Conservation (phyloP, 2,329 filamentous ascomycete genomes). For the Stagonosporopsis tanaceti region DNA sequence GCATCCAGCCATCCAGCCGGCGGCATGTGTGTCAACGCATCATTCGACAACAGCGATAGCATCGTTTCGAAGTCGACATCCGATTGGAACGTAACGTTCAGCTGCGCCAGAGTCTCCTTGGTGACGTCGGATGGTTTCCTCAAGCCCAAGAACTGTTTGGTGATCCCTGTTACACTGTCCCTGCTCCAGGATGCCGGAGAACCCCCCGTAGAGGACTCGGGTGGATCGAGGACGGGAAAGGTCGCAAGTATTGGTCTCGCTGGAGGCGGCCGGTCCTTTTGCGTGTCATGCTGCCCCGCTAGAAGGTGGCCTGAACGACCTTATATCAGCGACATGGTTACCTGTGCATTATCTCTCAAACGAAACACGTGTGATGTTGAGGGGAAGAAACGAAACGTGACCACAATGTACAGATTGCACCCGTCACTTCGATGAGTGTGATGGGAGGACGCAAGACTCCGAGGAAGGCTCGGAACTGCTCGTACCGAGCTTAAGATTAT, state of each 20-base stretch:
- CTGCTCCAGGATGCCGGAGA: slow-evolving; percentile 45
- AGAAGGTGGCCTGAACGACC: slow-evolving; percentile 45
- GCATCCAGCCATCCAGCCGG: slow-evolving; percentile 45
- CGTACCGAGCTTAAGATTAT: neutral
- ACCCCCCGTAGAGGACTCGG: slow-evolving; percentile 34
- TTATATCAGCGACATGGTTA: slow-evolving; percentile 40
- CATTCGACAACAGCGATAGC: slow-evolving; percentile 40
- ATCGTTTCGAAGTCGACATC: slow-evolving; percentile 52
- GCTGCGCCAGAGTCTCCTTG: slow-evolving; percentile 48
- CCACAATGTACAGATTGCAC: slow-evolving; percentile 26
- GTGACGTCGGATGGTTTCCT: slow-evolving; percentile 54
- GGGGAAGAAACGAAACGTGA: slow-evolving; percentile 24
- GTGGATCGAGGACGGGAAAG: slow-evolving; percentile 59
- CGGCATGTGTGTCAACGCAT: slow-evolving; percentile 51
- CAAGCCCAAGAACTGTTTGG: slow-evolving; percentile 54
- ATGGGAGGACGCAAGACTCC: neutral
- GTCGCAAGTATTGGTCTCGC: slow-evolving; percentile 59
- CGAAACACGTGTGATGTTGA: slow-evolving; percentile 41
- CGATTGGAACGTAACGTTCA: slow-evolving; percentile 54
- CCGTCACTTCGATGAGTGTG: slow-evolving; percentile 6
- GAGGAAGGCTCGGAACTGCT: neutral
- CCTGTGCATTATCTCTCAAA: slow-evolving; percentile 35
- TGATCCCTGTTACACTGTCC: slow-evolving; percentile 51
- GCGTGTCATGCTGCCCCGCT: slow-evolving; percentile 50
- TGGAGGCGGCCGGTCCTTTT: slow-evolving; percentile 57